These are phyloP conservation scores for Telfairia occidentalis DNA, from an alignment of 331 rosid genomes.

Conservation along the genomic window DNA sequence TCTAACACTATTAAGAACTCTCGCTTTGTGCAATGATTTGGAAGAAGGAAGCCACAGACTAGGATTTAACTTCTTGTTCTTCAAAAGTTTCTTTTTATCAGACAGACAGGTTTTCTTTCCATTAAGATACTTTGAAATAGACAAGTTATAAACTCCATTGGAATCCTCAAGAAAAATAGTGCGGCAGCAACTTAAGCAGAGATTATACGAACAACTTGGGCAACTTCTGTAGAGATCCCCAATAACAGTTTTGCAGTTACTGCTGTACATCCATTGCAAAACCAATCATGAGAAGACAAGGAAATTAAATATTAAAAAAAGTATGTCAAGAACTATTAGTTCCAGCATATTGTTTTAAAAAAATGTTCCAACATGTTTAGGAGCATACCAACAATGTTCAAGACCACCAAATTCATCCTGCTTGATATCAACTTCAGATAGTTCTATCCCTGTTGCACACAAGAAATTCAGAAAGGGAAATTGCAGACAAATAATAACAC, in stretches of 20 bases:
- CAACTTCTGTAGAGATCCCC: slow-evolving; percentile 91
- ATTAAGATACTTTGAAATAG: slow-evolving; percentile 23
- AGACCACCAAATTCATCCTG: slow-evolving; percentile 42
- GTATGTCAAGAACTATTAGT: neutral
- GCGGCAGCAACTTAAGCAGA: slow-evolving; percentile 68
- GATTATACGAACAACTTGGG: slow-evolving; percentile 68
- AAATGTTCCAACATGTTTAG: slow-evolving; percentile 1
- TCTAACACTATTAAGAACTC: slow-evolving; percentile 26
- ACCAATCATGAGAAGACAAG: neutral
- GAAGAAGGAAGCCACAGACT: slow-evolving; percentile 24
- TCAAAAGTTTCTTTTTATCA: slow-evolving; percentile 23
- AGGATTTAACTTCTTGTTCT: slow-evolving; percentile 25
- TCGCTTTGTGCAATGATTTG: slow-evolving; percentile 28
- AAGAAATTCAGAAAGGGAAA: slow-evolving; percentile 4
- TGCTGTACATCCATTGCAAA: slow-evolving; percentile 41
- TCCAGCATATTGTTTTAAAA: neutral
- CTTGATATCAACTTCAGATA: slow-evolving; percentile 59
- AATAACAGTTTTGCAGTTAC: slow-evolving; percentile 53
- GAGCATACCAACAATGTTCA: slow-evolving; percentile 48
- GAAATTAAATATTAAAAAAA: neutral
- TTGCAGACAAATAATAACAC: slow-evolving; percentile 4
- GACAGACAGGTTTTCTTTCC: slow-evolving; percentile 24
- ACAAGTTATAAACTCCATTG: slow-evolving; percentile 25
- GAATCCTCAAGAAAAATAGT: slow-evolving; percentile 33
- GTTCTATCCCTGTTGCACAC: slow-evolving; percentile 44